Conservation (phyloP, 2,329 filamentous ascomycete genomes). For the Alternaria brassicicola region DNA sequence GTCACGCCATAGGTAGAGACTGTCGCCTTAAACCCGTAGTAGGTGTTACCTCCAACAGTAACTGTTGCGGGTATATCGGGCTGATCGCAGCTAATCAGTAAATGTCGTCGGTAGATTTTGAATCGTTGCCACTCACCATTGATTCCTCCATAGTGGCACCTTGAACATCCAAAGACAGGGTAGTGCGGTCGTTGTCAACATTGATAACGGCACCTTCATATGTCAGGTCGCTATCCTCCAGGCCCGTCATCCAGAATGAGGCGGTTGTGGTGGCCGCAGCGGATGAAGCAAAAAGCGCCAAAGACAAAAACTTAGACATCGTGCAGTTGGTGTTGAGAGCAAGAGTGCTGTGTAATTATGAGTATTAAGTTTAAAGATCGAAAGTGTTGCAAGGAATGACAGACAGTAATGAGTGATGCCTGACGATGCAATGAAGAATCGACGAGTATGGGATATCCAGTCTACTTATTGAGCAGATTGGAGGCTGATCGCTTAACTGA, state of each 20-base stretch:
- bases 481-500: slow-evolving; percentile 3
- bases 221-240: slow-evolving; percentile 11
- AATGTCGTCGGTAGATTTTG: neutral
- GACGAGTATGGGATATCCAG: neutral
- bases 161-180: slow-evolving; percentile 22
- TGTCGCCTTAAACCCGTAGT: slow-evolving; percentile 18
- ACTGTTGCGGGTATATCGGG: slow-evolving; percentile 1
- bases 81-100: slow-evolving; percentile 1
- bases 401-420: slow-evolving; percentile 9
- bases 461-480: slow-evolving; percentile 10
- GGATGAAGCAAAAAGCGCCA: slow-evolving; percentile 27
- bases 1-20: slow-evolving; percentile 9
- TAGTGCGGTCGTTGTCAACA: slow-evolving; percentile 26
- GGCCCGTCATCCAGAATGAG: slow-evolving; percentile 35
- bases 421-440: neutral
- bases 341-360: neutral
- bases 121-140: neutral
- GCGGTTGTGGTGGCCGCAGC: slow-evolving; percentile 38
- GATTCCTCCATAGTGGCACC: neutral
- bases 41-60: slow-evolving; percentile 29
- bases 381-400: neutral
- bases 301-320: slow-evolving; percentile 32
- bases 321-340: neutral
- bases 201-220: slow-evolving; percentile 33
- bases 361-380: neutral